A percentile compares a stretch with the other conserved stretches of the same genome.
Evolutionary conservation across 228 moss, liverwort and hornwort genomes (phyloP).

Genomic region (Sphagnum fallax): DNA sequence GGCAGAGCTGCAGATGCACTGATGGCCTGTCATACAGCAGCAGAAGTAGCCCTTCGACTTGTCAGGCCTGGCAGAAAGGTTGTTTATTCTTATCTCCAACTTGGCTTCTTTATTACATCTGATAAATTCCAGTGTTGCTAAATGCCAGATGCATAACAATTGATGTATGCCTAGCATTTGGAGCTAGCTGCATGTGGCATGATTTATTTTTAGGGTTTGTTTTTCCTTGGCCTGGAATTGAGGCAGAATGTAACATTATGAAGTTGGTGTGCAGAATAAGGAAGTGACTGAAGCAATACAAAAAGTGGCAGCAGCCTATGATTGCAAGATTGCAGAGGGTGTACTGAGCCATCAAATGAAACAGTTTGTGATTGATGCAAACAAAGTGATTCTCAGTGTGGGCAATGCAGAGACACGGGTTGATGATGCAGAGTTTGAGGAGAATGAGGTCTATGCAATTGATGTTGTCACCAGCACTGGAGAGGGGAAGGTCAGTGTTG

Average conservation of each 20-base stretch:
- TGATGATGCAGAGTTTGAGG: conserved; percentile 99
- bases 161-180: no score
- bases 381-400: conserved; percentile 85
- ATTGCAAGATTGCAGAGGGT: conserved; percentile 96
- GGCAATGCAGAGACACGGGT: conserved; percentile 91
- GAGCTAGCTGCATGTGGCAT: no score
- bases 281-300: conserved; percentile 97
- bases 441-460: conserved; percentile 95
- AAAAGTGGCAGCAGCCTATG: conserved; percentile 93
- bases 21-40: conserved; percentile 83
- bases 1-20: conserved; percentile 92
- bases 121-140: no score
- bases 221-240: no score
- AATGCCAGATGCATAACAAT: no score
- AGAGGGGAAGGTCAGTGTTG: conserved; percentile 71
- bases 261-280: conserved; percentile 61
- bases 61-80: conserved; percentile 98
- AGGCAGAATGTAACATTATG: no score
- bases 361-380: conserved; percentile 97
- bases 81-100: background rate
- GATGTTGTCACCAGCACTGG: conserved; percentile 97
- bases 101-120: no score
- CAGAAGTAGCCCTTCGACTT: conserved; percentile 89
- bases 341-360: conserved; percentile 99
- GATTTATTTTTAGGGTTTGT: no score